Conservation (phyloP, 192 early-diverging fungal species). For the Oehlia diaphana region DNA sequence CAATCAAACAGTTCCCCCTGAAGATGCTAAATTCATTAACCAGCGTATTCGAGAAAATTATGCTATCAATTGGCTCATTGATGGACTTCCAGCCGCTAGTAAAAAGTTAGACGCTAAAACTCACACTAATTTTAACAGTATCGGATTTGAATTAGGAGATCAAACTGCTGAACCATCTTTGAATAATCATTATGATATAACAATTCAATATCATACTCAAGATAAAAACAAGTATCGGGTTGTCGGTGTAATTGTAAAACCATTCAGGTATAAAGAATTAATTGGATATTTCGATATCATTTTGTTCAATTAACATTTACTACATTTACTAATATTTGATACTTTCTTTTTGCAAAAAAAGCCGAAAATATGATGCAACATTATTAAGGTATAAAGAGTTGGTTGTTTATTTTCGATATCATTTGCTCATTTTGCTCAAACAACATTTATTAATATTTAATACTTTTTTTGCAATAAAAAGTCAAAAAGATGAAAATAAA, state of each 20-base stretch:
- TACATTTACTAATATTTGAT: no score
- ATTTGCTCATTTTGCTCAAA: no score
- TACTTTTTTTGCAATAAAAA: neutral
- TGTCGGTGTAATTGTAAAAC: slow-evolving; percentile 83
- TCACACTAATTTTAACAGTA: slow-evolving; percentile 59
- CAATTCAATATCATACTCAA: slow-evolving; percentile 78
- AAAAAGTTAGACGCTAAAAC: slow-evolving; percentile 55
- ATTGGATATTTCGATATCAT: neutral
- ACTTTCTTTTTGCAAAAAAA: no score
- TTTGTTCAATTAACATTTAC: neutral
- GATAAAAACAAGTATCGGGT: slow-evolving; percentile 69
- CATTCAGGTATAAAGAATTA: slow-evolving; percentile 51
- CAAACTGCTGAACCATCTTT: slow-evolving; percentile 43
- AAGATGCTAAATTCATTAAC: slow-evolving; percentile 87
- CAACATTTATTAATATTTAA: neutral
- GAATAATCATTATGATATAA: slow-evolving; percentile 89
- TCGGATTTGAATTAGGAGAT: slow-evolving; percentile 83
- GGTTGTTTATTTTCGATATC: no score
- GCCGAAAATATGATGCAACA: no score
- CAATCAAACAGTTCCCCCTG: slow-evolving; percentile 51
- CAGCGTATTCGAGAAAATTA: slow-evolving; percentile 78
- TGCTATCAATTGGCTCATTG: slow-evolving; percentile 83
- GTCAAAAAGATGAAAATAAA: slow-evolving; percentile 38
- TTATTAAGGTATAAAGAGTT: no score
- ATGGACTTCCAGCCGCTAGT: slow-evolving; percentile 85